Evolutionary conservation across 148 eudicot species (phyloP), one percentile per base, ranked within the genome.

Genomic region (Rhododendron williamsianum): DNA sequence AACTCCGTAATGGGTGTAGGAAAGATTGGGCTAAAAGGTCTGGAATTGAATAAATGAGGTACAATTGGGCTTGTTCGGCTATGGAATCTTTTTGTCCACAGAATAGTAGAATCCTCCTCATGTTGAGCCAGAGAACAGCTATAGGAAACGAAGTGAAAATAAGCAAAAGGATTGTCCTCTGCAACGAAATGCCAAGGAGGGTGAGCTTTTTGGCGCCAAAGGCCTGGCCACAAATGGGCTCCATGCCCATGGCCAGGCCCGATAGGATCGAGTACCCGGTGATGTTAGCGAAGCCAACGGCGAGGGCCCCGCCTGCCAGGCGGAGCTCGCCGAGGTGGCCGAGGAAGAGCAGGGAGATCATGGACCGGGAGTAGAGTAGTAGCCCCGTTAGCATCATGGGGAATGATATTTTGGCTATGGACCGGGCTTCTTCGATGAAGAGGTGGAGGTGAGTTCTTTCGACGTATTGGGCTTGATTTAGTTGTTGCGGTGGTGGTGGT

Each of bases 191-290:
- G 54, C 92, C 92, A 6, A 91, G 87, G 18, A 91, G 89, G 2
- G 83, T 72, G 84, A 84, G 78, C 41, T 58, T 88, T 65, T 88
- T 87, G 71, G 91, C 92, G 0, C 92, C 92, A 54, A 91, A 91
- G 60, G 92, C 92, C 81, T 91, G 92, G 36, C 91, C 91, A 43
- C 92, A 91, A 48, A 91, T 88, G 87, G 92, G 92, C 35, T 91
- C 92, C 91, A 91, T 91, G 19, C 92, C 92, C 91, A 89, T 89
- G 86, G 92, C 92, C 0, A 91, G 87, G 69, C 92, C 92, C 30
- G 92, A 91, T 18, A 91, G 87, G 27, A 91, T 72, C 0, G 92
- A 91, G 85, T 91, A 89, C 45, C 91, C 92, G 25, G 92, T 89
- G 69, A 91, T 91, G 88, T 91, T 91, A 3, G 89, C 91, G 58